Conservation (phyloP, 306 rosid genomes). For the Prunus dulcis region DNA sequence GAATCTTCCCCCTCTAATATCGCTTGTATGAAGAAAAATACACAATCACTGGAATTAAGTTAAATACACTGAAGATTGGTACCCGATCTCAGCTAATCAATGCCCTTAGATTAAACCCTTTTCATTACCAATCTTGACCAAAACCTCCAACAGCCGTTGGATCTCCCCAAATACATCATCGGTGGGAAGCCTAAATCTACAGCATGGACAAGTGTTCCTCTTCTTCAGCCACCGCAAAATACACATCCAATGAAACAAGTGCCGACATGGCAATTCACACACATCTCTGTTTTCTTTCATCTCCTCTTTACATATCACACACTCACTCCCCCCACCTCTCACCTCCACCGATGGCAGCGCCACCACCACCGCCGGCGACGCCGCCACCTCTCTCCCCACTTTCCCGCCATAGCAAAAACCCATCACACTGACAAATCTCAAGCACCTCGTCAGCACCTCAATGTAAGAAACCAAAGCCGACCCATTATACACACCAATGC, state of each 20-base stretch:
- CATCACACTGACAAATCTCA: conserved; percentile 47
- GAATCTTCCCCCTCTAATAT: too few species aligned
- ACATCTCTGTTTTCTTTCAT: conserved; percentile 69
- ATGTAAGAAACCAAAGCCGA: conserved; percentile 51
- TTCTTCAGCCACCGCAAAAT: conserved; percentile 72
- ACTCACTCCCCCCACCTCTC: conserved; percentile 48
- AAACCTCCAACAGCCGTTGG: conserved; percentile 73
- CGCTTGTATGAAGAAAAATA: too few species aligned
- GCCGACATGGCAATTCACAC: conserved; percentile 81
- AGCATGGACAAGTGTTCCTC: conserved; percentile 89
- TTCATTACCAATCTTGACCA: conserved; percentile 32
- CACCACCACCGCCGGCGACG: conserved; percentile 56
- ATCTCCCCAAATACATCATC: conserved; percentile 73
- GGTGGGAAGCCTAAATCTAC: conserved; percentile 70
- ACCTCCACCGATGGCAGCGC: conserved; percentile 54
- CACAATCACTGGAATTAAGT: too few species aligned
- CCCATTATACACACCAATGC: conserved; percentile 35
- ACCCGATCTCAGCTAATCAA: too few species aligned
- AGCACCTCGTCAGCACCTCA: conserved; percentile 55
- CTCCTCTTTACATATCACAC: conserved; percentile 81
- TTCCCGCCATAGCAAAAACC: conserved; percentile 24
- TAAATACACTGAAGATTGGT: too few species aligned
- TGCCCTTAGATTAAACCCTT: neutral
- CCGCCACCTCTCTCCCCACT: conserved; percentile 40
- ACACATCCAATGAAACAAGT: conserved; percentile 85